phyloP scores from a whole-genome alignment of 2,329 filamentous ascomycete genomes.

The Curvularia hawaiiensis region DNA sequence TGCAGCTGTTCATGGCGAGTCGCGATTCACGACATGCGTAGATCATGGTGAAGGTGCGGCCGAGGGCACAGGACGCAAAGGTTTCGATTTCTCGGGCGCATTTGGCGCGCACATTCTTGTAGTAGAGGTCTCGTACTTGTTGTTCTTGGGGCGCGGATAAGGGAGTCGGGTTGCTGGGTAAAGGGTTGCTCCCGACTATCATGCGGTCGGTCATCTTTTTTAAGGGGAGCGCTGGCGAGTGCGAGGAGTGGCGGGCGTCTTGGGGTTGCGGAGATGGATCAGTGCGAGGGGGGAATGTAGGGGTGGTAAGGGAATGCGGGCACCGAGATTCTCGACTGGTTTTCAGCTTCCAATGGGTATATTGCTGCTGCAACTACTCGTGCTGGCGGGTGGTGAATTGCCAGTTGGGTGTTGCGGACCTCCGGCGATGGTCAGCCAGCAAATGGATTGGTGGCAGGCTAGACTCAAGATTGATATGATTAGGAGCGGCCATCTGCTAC shows the following conservation, averaged over 20 bases:
- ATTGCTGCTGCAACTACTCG: background rate
- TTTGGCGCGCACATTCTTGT: conserved; percentile 79
- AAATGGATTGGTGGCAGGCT: conserved; percentile 22
- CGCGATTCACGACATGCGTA: conserved; percentile 83
- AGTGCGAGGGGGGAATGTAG: background rate
- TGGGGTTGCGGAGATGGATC: background rate
- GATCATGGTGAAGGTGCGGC: conserved; percentile 84
- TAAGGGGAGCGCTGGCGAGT: background rate
- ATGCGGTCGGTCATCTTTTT: conserved; percentile 28
- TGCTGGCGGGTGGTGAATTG: background rate
- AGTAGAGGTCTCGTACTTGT: conserved; percentile 78
- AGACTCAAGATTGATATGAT: conserved; percentile 16
- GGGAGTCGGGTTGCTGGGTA: conserved; percentile 61
- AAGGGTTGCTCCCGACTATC: conserved; percentile 26
- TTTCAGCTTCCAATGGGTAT: background rate
- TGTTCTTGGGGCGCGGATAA: conserved; percentile 71
- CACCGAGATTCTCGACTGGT: background rate
- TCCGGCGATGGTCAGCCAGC: conserved; percentile 34
- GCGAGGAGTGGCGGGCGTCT: background rate
- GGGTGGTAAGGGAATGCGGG: background rate
- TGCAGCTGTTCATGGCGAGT: conserved; percentile 90
- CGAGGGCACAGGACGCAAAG: conserved; percentile 87
- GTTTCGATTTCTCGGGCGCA: conserved; percentile 70
- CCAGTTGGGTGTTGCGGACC: conserved; percentile 19
- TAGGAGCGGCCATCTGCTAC: conserved; percentile 56